Evolutionary conservation across 805 yeast species (phyloP).

Genomic region (Schwanniomyces yamadae): DNA sequence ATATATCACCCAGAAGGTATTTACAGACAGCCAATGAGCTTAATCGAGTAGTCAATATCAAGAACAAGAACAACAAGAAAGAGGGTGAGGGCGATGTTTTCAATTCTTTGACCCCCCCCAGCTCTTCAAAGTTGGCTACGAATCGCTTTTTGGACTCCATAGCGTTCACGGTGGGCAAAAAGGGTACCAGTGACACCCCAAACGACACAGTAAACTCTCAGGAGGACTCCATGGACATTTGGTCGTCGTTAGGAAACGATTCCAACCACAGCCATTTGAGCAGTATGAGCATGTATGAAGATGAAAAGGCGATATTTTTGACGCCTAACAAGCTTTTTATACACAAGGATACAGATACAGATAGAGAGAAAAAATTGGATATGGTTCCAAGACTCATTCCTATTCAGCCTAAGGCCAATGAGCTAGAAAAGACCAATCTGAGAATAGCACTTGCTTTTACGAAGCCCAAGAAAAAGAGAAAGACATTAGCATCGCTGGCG

Average conservation of each 20-base stretch:
- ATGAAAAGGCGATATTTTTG: conserved; percentile 21
- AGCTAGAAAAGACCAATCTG: background rate
- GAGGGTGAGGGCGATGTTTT: conserved; percentile 10
- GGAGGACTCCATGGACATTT: conserved; percentile 24
- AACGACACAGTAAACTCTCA: conserved; percentile 7
- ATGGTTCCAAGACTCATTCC: conserved; percentile 9
- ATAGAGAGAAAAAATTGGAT: background rate
- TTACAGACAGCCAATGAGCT: conserved; percentile 24
- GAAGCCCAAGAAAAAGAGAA: conserved; percentile 12
- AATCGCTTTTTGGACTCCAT: conserved; percentile 19
- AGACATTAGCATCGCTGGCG: conserved; percentile 8
- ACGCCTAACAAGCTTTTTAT: conserved; percentile 32
- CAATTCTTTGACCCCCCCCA: conserved; percentile 17
- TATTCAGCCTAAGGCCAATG: conserved; percentile 6
- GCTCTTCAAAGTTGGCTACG: conserved; percentile 10
- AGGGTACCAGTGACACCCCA: background rate
- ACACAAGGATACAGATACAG: background rate
- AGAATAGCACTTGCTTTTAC: background rate
- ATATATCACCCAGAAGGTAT: conserved; percentile 37
- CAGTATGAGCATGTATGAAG: conserved; percentile 25
- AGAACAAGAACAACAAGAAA: conserved; percentile 1
- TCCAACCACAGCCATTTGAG: conserved; percentile 9
- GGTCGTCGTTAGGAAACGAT: conserved; percentile 29
- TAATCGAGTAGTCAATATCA: conserved; percentile 11
- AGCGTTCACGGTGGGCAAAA: conserved; percentile 9